Conservation (phyloP, 2,329 filamentous ascomycete genomes). For the Aschersonia sp. region DNA sequence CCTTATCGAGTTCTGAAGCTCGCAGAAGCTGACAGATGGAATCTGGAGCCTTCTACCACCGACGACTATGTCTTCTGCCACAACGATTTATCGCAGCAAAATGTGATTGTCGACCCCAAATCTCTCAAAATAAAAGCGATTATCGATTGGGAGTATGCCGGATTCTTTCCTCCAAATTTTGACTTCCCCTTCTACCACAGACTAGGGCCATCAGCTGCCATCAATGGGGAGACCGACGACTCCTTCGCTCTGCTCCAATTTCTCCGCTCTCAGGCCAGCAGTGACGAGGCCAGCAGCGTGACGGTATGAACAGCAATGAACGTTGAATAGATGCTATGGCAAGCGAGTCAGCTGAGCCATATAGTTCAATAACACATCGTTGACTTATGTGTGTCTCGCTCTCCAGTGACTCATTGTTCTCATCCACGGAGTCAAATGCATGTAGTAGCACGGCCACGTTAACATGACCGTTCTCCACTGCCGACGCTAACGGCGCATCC, state of each 20-base stretch:
- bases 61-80: slow-evolving; percentile 11
- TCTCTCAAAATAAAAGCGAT: slow-evolving; percentile 18
- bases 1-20: slow-evolving; percentile 13
- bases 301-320: too few species aligned
- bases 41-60: slow-evolving; percentile 5
- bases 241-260: slow-evolving; percentile 3
- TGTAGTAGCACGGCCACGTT: too few species aligned
- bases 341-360: too few species aligned
- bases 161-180: slow-evolving; percentile 17
- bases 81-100: slow-evolving; percentile 10
- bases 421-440: too few species aligned
- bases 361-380: too few species aligned
- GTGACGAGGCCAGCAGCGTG: too few species aligned
- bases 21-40: slow-evolving; percentile 10
- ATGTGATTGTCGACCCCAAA: slow-evolving; percentile 11
- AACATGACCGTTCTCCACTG: too few species aligned
- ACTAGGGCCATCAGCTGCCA: slow-evolving; percentile 8
- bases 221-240: slow-evolving; percentile 6
- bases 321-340: too few species aligned
- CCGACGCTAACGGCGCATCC: too few species aligned
- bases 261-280: slow-evolving; percentile 1
- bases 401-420: too few species aligned
- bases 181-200: slow-evolving; percentile 8
- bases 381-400: too few species aligned
- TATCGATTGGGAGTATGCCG: slow-evolving; percentile 24